A percentile compares a stretch with the other conserved stretches of the same genome.
phyloP scores from a whole-genome alignment of 345 rosid species.

The Gossypium stocksii region DNA sequence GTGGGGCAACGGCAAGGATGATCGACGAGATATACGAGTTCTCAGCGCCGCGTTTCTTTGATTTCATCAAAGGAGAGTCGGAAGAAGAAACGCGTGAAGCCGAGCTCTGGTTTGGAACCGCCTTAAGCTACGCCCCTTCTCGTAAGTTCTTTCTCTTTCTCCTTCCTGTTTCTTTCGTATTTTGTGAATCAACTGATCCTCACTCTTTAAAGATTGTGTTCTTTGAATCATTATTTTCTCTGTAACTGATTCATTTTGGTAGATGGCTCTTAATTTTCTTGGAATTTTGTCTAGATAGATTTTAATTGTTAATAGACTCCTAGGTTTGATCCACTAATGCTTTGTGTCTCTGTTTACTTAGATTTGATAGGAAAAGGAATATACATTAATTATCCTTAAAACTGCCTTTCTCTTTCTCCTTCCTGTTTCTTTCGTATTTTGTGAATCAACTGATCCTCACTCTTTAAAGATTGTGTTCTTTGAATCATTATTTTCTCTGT shows the following conservation, averaged over 20 bases:
- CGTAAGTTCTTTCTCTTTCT: conserved; percentile 69
- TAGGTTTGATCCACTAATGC: no score
- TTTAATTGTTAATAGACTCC: no score
- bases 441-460: neutral
- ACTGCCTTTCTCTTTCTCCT: conserved; percentile 43
- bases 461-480: neutral
- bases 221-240: neutral
- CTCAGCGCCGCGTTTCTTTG: conserved; percentile 85
- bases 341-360: no score
- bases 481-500: neutral
- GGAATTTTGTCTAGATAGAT: neutral
- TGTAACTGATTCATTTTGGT: neutral
- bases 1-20: conserved; percentile 16
- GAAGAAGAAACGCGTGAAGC: conserved; percentile 61
- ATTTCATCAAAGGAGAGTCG: conserved; percentile 64
- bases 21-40: conserved; percentile 77
- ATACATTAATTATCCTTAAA: no score
- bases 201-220: neutral
- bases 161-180: neutral
- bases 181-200: neutral
- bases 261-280: neutral
- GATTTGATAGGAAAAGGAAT: no score
- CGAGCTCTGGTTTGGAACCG: conserved; percentile 81
- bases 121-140: conserved; percentile 80
- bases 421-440: neutral